Evolutionary conservation across 371 early-diverging fungal genomes (phyloP), one percentile per base, ranked within the genome.

Genomic region (Rhizopus arrhizus): DNA sequence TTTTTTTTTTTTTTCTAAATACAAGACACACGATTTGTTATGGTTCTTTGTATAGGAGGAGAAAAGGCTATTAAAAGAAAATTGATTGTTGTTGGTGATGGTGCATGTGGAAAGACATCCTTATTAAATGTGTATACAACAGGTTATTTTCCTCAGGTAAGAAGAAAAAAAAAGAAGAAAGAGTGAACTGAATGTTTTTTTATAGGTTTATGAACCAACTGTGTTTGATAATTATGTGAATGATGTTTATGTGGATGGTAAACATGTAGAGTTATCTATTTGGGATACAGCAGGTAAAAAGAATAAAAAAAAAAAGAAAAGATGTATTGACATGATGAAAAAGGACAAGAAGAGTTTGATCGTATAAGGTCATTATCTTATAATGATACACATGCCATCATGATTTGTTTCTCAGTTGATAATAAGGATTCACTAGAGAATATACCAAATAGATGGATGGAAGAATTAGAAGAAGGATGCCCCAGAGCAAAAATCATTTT

Each of bases 241-340:
- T 32, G 89, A 91, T 53, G 84, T 93, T 7, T 88, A 83, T 64
- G 82, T 91, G 0, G 89, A 91, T 66, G 89, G 89, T 33, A 89
- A 90, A 65, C 85, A 82, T 12, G 83, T 92, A 32, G 89, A 89
- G 66, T 70, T 97, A 12, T 90, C 91, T 11, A 74, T 97, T 32
- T 95, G 93, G 91, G 97, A 97, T 79, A 97, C 97, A 15, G 93
- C 93, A 46, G 94, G 96, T 64, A 89, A 88, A 64, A 33, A 32
- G 11, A 45, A 47, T 16, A 12, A 3, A 15, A 53, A 47, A 33
- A 22, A 34, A 28, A 54, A 32, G 34, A 38, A 3, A 34, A 35
- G 49, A 29, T 22, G 9, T 0, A 13, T 32, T 53, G 28, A 28
- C 15, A 28, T 8, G 28, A 51, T 9, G 0, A 41, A 40, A 22